These are phyloP conservation scores for Pleurotus djamor DNA, from an alignment of 768 basidiomycete species.

Conservation along the genomic window DNA sequence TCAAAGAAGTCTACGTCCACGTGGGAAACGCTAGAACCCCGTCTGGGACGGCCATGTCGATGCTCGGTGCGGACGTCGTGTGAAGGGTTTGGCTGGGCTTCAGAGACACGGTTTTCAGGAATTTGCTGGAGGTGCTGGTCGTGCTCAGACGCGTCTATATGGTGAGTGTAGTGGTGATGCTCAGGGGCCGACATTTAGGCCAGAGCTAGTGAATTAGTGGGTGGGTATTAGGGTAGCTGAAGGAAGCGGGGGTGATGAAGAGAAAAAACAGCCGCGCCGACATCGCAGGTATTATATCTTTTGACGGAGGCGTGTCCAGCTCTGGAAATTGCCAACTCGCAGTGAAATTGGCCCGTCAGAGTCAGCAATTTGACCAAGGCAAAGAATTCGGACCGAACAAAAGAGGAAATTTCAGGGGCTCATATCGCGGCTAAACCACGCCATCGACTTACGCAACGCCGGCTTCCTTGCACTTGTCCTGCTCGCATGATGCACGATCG, in stretches of 20 bases:
- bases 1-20: conserved; percentile 8
- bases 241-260: too few species aligned
- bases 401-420: neutral
- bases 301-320: neutral
- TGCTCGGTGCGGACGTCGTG: neutral
- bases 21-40: neutral
- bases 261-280: neutral
- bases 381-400: neutral
- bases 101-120: neutral
- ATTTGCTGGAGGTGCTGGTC: neutral
- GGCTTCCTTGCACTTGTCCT: neutral
- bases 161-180: neutral
- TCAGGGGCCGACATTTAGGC: neutral
- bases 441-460: neutral
- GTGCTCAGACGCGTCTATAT: neutral
- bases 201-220: too few species aligned
- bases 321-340: neutral
- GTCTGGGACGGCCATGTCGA: neutral
- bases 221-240: too few species aligned
- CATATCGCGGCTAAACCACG: too few species aligned
- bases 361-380: neutral
- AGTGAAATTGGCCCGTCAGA: neutral
- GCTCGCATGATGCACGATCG: too few species aligned
- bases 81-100: neutral
- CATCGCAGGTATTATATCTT: neutral